Conservation (phyloP, 805 yeast species). For the Isabelozyma pseudorhagii region DNA sequence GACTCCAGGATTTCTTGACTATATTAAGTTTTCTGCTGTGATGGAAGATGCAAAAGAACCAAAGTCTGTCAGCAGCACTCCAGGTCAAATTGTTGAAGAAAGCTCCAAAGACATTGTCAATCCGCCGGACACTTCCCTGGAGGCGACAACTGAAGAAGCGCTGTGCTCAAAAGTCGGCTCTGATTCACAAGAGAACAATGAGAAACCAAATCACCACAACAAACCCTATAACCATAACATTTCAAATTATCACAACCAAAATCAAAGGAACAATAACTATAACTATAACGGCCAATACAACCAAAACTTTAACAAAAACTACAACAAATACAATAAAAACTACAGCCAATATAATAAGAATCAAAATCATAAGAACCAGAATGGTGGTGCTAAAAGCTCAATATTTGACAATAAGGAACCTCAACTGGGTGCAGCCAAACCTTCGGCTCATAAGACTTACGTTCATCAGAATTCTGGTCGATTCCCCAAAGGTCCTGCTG, state of each 20-base stretch:
- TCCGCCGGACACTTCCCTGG: too few species aligned
- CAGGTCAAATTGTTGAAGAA: too few species aligned
- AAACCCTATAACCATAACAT: too few species aligned
- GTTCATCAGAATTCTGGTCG: not conserved
- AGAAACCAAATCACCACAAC: too few species aligned
- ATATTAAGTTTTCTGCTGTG: not conserved
- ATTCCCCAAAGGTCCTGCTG: too few species aligned
- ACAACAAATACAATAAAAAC: not conserved
- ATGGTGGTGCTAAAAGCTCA: not conserved
- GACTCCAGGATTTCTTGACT: constrained; percentile 27
- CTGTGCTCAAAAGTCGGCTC: too few species aligned
- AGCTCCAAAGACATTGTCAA: not conserved
- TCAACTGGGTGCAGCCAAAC: too few species aligned
- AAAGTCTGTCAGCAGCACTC: not conserved
- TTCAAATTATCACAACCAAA: too few species aligned
- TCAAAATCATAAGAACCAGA: constrained; percentile 4
- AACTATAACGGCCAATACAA: not conserved
- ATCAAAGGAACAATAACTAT: not conserved
- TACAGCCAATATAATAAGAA: not conserved
- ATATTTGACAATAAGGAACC: not conserved
- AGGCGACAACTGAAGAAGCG: too few species aligned
- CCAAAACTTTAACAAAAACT: not conserved
- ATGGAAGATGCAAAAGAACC: not conserved
- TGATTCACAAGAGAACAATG: too few species aligned
- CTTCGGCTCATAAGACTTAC: not conserved